Evolutionary conservation across 768 basidiomycete species (phyloP).

Genomic region (Melanogaster broomeanus): DNA sequence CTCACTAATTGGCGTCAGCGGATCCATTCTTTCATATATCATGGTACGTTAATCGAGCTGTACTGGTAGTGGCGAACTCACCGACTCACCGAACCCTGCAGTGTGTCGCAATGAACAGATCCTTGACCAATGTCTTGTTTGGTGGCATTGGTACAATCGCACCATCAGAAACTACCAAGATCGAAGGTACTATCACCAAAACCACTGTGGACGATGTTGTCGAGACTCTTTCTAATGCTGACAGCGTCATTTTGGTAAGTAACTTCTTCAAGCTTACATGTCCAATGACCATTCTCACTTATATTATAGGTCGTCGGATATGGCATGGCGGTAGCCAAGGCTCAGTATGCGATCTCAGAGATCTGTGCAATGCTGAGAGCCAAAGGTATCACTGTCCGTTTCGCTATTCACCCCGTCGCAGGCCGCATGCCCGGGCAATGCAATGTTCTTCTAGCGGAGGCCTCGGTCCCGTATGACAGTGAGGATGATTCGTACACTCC

Average conservation of each 20-base stretch:
- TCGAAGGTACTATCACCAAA: conserved; percentile 81
- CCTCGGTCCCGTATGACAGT: conserved; percentile 90
- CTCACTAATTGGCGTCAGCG: conserved; percentile 86
- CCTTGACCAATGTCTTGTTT: conserved; percentile 81
- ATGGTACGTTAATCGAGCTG: conserved; percentile 56
- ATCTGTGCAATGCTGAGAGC: conserved; percentile 72
- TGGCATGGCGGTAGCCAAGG: conserved; percentile 92
- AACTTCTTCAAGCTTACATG: not conserved
- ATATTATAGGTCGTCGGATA: conserved; percentile 70
- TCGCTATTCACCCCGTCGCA: conserved; percentile 88
- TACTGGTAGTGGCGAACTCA: not conserved
- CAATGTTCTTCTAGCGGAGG: conserved; percentile 89
- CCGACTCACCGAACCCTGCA: conserved; percentile 28
- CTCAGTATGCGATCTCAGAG: conserved; percentile 78
- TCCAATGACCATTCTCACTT: conserved; percentile 7
- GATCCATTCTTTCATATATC: conserved; percentile 89
- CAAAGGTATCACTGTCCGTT: conserved; percentile 79
- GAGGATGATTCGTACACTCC: conserved; percentile 24
- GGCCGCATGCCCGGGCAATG: conserved; percentile 94
- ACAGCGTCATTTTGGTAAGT: conserved; percentile 77
- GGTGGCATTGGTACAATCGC: conserved; percentile 73
- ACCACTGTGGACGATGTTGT: conserved; percentile 81
- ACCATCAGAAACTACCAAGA: conserved; percentile 62
- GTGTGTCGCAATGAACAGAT: conserved; percentile 94
- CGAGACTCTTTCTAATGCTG: conserved; percentile 74